phyloP scores from a whole-genome alignment of 2,329 filamentous ascomycete genomes.

The Sclerotinia sclerotiorum region DNA sequence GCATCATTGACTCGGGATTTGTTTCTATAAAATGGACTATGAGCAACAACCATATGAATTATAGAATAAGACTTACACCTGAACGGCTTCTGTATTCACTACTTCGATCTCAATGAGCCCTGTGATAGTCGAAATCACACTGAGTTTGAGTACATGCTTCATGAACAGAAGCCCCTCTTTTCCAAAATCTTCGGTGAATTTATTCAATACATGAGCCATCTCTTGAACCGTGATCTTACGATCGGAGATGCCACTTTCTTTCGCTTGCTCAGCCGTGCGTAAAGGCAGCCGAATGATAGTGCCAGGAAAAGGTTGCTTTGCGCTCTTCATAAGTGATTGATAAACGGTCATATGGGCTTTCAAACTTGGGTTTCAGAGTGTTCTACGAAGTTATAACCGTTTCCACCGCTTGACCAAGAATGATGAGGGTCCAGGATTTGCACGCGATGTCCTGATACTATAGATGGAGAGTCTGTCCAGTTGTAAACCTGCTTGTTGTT shows the following conservation, averaged over 20 bases:
- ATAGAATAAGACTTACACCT: conserved; percentile 26
- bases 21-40: conserved; percentile 22
- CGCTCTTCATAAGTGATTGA: conserved; percentile 29
- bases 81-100: conserved; percentile 23
- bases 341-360: conserved; percentile 41
- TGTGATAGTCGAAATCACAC: conserved; percentile 24
- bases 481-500: conserved; percentile 39
- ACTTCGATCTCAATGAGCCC: conserved; percentile 29
- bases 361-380: conserved; percentile 32
- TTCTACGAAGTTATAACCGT: conserved; percentile 39
- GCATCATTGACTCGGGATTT: conserved; percentile 32
- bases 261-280: conserved; percentile 36
- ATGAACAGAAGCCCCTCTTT: conserved; percentile 40
- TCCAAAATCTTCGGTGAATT: conserved; percentile 36
- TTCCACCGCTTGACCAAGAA: conserved; percentile 40
- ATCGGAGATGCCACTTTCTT: conserved; percentile 38
- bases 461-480: conserved; percentile 43
- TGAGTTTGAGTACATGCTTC: conserved; percentile 37
- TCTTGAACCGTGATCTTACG: conserved; percentile 32
- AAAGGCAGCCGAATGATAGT: conserved; percentile 43
- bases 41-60: not conserved
- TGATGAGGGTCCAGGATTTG: conserved; percentile 42
- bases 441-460: conserved; percentile 38
- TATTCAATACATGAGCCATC: conserved; percentile 36
- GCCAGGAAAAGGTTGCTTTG: conserved; percentile 32